Conservation (phyloP, 2,329 filamentous ascomycete species). For the Rasamsonia emersonii region DNA sequence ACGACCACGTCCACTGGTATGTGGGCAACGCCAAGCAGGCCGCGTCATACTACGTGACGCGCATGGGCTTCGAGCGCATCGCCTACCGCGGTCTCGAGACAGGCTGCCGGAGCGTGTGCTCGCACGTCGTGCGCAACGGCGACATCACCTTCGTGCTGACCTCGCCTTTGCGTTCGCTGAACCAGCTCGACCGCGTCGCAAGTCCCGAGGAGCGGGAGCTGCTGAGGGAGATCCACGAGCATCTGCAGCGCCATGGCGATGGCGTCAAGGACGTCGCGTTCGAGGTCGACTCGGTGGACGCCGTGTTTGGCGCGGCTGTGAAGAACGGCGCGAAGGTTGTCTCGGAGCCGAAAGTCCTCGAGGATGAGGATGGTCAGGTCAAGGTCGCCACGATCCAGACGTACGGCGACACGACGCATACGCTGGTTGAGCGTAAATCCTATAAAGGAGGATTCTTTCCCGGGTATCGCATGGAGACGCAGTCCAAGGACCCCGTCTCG, state of each 20-base stretch:
- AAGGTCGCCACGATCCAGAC: conserved; percentile 74
- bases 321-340: conserved; percentile 35
- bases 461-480: conserved; percentile 57
- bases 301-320: conserved; percentile 68
- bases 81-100: conserved; percentile 88
- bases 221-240: conserved; percentile 67
- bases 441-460: conserved; percentile 77
- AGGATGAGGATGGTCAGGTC: conserved; percentile 57
- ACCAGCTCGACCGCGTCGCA: conserved; percentile 48
- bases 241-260: conserved; percentile 82
- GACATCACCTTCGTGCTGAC: conserved; percentile 36
- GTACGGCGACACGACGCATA: conserved; percentile 93
- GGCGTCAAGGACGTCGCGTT: conserved; percentile 94
- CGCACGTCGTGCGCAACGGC: conserved; percentile 55
- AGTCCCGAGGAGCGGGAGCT: conserved; percentile 54
- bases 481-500: conserved; percentile 37
- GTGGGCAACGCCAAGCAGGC: conserved; percentile 96
- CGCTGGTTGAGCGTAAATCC: conserved; percentile 62
- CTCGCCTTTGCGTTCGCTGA: conserved; percentile 46
- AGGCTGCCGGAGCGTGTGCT: conserved; percentile 69
- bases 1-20: conserved; percentile 92
- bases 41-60: conserved; percentile 75
- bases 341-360: conserved; percentile 46
- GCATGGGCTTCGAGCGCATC: conserved; percentile 75
- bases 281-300: conserved; percentile 80